Conservation (phyloP, 371 early-diverging fungal genomes). For the Rhizomucor pusillus region DNA sequence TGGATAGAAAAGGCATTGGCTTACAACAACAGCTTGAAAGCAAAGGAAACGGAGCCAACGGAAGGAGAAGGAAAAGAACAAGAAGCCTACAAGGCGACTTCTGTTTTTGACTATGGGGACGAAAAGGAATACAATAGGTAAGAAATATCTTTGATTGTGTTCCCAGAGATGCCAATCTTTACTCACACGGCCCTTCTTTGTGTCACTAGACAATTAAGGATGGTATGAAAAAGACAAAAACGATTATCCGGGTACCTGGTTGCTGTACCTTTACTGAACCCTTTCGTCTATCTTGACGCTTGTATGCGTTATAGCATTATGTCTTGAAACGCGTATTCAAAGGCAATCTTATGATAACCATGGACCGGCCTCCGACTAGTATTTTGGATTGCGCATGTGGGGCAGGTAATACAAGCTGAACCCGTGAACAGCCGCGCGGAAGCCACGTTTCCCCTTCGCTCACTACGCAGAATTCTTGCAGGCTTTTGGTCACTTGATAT, state of each 20-base stretch:
- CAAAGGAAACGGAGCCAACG: too few relatives aligned
- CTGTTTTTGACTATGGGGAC: conserved; percentile 1
- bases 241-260: background rate
- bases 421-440: too few relatives aligned
- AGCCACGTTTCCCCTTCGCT: too few relatives aligned
- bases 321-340: conserved; percentile 26
- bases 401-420: conserved; percentile 9
- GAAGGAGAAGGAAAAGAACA: too few relatives aligned
- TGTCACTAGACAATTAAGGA: conserved; percentile 4
- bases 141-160: background rate
- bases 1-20: too few relatives aligned
- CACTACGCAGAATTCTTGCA: background rate
- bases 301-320: conserved; percentile 20
- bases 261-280: background rate
- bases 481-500: conserved; percentile 27
- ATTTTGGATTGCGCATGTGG: conserved; percentile 31
- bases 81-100: too few relatives aligned
- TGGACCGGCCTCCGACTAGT: conserved; percentile 14
- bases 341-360: conserved; percentile 16
- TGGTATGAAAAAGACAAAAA: conserved; percentile 5
- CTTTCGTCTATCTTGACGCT: background rate
- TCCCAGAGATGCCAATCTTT: background rate
- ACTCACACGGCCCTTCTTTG: background rate
- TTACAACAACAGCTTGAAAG: too few relatives aligned
- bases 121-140: conserved; percentile 10